Conservation (phyloP, 768 basidiomycete genomes). For the Amanita polypyramis region DNA sequence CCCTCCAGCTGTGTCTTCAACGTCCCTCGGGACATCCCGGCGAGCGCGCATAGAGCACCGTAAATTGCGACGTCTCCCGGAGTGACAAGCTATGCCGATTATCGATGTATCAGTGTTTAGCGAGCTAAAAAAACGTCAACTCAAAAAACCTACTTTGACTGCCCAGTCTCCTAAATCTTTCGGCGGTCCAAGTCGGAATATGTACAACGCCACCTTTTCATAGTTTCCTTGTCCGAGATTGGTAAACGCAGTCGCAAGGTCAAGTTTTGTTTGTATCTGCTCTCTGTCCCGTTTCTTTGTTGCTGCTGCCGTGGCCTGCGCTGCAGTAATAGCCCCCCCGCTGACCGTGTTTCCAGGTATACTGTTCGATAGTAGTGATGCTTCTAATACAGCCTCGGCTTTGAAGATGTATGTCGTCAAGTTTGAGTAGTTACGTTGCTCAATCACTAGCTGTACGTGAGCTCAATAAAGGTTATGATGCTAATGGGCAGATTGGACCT, state of each 20-base stretch:
- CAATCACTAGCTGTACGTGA: conserved; percentile 59
- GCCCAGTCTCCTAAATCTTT: conserved; percentile 72
- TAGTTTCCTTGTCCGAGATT: conserved; percentile 63
- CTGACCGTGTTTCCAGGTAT: conserved; percentile 12
- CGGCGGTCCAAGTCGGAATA: conserved; percentile 56
- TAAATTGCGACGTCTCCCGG: conserved; percentile 83
- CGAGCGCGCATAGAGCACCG: conserved; percentile 74
- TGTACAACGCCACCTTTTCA: conserved; percentile 69
- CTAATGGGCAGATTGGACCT: conserved; percentile 9
- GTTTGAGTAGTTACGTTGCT: conserved; percentile 79
- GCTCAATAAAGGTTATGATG: not conserved
- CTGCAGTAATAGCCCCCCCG: conserved; percentile 13
- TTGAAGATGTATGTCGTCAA: conserved; percentile 92
- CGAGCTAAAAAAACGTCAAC: not conserved
- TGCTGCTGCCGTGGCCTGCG: conserved; percentile 12
- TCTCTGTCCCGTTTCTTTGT: conserved; percentile 48
- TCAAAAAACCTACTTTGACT: conserved; percentile 42
- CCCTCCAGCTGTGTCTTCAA: conserved; percentile 62
- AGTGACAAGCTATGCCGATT: conserved; percentile 51
- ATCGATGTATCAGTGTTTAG: not conserved
- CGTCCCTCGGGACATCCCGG: conserved; percentile 57
- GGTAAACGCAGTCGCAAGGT: conserved; percentile 72
- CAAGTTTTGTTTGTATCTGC: conserved; percentile 66
- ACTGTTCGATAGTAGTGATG: conserved; percentile 25
- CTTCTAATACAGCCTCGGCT: conserved; percentile 86